Base-by-base conservation (phyloP, 2,329 filamentous ascomycete species). In the Microthyrium microscopicum region DNA sequence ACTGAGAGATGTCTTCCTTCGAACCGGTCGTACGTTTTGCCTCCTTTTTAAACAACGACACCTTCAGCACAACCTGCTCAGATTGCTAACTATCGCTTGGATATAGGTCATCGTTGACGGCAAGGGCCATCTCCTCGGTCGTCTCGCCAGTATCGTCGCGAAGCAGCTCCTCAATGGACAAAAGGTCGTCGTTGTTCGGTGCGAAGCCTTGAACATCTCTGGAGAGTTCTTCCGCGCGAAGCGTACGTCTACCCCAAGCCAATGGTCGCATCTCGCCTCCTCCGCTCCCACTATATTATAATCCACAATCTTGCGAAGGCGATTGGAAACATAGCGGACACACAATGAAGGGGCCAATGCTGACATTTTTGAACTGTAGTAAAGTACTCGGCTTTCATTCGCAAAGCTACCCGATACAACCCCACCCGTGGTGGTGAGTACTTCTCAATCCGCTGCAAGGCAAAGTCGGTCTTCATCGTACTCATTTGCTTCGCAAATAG, bases 161-260 rank as follows among this genome's bases (percentile, higher is more conserved):
- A 95, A 95, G 80, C 87, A 95, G 73, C 77, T 95, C 58, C 81
- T 95, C 54, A 91, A 77, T 24, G 87, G 87, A 62, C 87, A 95
- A 73, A 95, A 95, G 80, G 91, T 98, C 61, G 87, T 95, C 56
- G 71, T 98, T 53, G 89, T 98, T 62, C 83, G 89, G 73, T 91
- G 81, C 68, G 89, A 98, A 71, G 84, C 83, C 55, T 77, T 98
- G 64, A 98, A 98, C 78, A 98, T 98, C 75, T 98, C 89, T 52
- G 89, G 89, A 70, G 89, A 95, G 73, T 98, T 98, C 82, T 98
- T 98, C 81, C 84, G 89, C 65, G 77, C 87, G 52, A 98, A 98
- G 80, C 80, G 89, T 98, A 93, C 66, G 87, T 93, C 56, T 45
- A 29, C 19, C 19, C 24, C 16, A 31, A 31, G 12, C 15, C 9